Base-by-base conservation (phyloP, 2,329 filamentous ascomycete genomes). In the Elsinoe necatrix region DNA sequence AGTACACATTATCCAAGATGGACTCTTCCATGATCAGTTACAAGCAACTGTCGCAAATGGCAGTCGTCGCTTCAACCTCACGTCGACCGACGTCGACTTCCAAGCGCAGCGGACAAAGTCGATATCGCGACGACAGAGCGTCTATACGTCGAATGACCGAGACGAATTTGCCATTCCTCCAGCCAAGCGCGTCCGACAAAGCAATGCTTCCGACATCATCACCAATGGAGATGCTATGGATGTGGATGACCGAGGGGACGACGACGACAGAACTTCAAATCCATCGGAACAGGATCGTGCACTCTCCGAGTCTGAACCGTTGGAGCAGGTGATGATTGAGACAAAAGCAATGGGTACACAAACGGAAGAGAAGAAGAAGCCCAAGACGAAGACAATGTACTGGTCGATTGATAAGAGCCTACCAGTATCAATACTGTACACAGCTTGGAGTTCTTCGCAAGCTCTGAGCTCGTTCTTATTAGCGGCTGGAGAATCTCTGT, bases 1-100 rank as follows among this genome's bases (percentile, higher is more conserved):
- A 58, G 74, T 85, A 45, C 75, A 77, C 43, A 72, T 86, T 55
- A 78, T 85, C 31, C 83, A 85, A 64, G 82, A 84, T 65, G 83
- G 82, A 56, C 71, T 86, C 45, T 71, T 67, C 61, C 71, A 76
- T 58, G 75, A 78, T 63, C 69, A 73, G 58, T 48, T 68, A 42
- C 62, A 59, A 45, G 62, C 60, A 11, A 43, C 55, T 3, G 57
- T 61, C 47, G 55, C 57, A 27, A 59, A 57, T 31, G 48, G 58
- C 31, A 45, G 47, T 12, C 55, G 55, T 12, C 57, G 59, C 35
- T 61, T 59, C 56, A 56, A 52, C 39, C 31, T 61, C 29, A 51
- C 54, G 9, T 27, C 35, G 2, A 31, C 20, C 14, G 37, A 47
- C 42, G 18, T 55, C 39, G 45, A 54, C 27, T 21, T 23, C 37